A percentile compares a stretch with the other conserved stretches of the same genome.
Evolutionary conservation across 306 rosid species (phyloP).

Genomic region (Quercus engelmannii): DNA sequence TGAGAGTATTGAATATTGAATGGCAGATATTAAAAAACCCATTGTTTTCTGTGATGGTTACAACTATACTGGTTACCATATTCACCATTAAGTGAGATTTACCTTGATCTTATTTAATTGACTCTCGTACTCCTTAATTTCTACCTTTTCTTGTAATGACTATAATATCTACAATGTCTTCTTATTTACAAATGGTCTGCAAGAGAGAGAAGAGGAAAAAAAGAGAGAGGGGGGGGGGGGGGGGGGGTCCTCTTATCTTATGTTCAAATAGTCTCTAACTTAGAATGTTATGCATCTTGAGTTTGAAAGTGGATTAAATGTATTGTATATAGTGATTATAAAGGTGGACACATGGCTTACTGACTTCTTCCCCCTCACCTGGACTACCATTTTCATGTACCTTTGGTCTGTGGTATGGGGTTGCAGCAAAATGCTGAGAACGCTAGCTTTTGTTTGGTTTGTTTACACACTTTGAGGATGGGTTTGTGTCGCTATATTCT

Average conservation of each 20-base stretch:
- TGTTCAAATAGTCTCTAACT: neutral
- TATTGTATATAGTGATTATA: neutral
- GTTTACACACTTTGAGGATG: neutral
- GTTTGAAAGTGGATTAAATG: neutral
- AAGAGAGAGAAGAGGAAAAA: neutral
- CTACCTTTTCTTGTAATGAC: neutral
- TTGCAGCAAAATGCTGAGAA: neutral
- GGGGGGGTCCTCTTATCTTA: neutral
- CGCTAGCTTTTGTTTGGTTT: constrained; percentile 1
- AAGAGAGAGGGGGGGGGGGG: too few species aligned
- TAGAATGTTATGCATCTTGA: neutral
- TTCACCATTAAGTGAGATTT: neutral
- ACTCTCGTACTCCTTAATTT: neutral
- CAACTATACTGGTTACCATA: neutral
- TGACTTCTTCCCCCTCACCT: neutral
- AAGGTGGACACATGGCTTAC: neutral
- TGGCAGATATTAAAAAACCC: neutral
- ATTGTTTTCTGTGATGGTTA: neutral
- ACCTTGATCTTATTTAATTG: neutral
- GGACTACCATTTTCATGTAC: neutral
- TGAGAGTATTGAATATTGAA: neutral
- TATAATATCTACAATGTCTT: neutral
- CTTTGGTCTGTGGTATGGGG: neutral
- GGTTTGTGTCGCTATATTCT: neutral
- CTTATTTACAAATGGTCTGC: neutral